phyloP scores from a whole-genome alignment of 176 grass and related monocot species.

The Triticum timopheevii region DNA sequence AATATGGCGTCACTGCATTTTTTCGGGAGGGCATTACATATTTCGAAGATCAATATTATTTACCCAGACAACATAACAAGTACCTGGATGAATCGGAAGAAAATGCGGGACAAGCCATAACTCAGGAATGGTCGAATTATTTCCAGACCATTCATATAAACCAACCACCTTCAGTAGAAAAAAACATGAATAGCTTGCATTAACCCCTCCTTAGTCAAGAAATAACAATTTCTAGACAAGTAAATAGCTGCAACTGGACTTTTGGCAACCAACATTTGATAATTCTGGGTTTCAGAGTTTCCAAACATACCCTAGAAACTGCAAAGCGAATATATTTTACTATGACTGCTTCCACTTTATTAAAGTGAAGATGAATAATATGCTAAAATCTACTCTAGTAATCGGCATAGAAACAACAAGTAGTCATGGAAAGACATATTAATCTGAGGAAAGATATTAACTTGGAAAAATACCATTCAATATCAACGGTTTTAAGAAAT shows the following conservation, averaged over 20 bases:
- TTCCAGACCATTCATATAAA: conserved; percentile 62
- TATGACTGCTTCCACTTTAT: not conserved
- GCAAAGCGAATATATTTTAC: not conserved
- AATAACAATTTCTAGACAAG: not conserved
- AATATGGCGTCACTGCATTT: not conserved
- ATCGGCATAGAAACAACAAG: not conserved
- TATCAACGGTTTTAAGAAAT: not conserved
- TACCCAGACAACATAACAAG: not conserved
- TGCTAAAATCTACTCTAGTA: not conserved
- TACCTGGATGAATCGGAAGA: conserved; percentile 70
- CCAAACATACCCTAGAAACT: not conserved
- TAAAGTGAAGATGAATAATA: not conserved
- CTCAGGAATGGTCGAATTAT: conserved; percentile 50
- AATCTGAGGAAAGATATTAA: not conserved
- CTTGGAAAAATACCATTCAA: not conserved
- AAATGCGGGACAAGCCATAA: conserved; percentile 54
- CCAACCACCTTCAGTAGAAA: conserved; percentile 44
- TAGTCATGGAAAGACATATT: not conserved
- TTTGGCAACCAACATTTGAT: no score
- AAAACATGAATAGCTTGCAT: not conserved
- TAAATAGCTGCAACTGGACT: no score
- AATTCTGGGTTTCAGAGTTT: not conserved
- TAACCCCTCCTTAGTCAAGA: not conserved
- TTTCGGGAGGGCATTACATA: not conserved
- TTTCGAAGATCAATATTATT: not conserved